Evolutionary conservation across 2,329 filamentous ascomycete genomes (phyloP), one percentile per base, ranked within the genome.

Genomic region (Penicillium sp.): DNA sequence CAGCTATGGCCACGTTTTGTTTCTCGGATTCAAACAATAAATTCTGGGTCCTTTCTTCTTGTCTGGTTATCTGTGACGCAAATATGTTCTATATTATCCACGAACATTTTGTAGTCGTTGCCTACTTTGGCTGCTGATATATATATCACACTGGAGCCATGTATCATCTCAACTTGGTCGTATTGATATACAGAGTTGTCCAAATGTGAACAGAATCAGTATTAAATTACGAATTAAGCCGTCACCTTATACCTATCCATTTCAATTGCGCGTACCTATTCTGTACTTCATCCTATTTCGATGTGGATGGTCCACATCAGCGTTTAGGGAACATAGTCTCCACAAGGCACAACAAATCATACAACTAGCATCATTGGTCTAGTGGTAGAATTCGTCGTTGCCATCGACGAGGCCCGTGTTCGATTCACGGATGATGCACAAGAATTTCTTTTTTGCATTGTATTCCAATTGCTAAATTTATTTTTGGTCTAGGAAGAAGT

Each of bases 351-450:
- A 0, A 0, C 0, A 3, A 31, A 18, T 1, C 52, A 55, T 35
- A 23, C 31, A 39, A 61, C 27, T 42, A 68, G 70, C 70, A 72
- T 71, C 68, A 70, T 71, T 72, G 70, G 70, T 72, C 70, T 72
- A 72, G 70, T 72, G 70, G 70, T 72, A 72, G 67, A 66, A 65
- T 70, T 69, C 65, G 61, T 68, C 66, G 67, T 70, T 68, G 67
- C 65, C 68, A 74, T 75, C 73, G 73, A 75, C 66, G 72, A 75
- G 73, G 72, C 72, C 72, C 73, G 72, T 72, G 73, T 75, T 75
- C 73, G 72, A 75, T 75, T 75, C 73, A 72, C 73, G 73, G 73
- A 74, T 72, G 72, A 74, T 75, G 73, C 72, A 75, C 32, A 51
- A 1, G 4, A 51, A 48, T 66, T 60, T 60, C 18, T 58, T 58